phyloP scores from a whole-genome alignment of 306 rosid species.

The Betula pendula region DNA sequence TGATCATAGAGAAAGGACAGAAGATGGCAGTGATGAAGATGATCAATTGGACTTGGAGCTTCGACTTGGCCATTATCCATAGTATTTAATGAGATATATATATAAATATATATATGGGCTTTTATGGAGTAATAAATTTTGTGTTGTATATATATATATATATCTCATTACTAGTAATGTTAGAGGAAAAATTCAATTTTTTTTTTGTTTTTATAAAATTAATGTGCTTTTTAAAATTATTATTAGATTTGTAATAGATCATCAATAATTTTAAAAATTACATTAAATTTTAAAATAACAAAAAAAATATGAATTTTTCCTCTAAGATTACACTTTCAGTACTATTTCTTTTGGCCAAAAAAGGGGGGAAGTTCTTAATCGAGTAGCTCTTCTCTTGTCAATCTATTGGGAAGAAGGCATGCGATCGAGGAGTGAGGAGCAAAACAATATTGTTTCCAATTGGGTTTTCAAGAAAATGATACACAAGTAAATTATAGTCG shows the following conservation, averaged over 20 bases:
- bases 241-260: no score
- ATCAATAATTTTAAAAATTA: no score
- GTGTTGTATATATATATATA: constrained; percentile 18
- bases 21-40: constrained; percentile 38
- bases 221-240: no score
- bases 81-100: constrained; percentile 2
- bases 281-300: no score
- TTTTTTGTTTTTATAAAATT: no score
- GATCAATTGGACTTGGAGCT: constrained; percentile 84
- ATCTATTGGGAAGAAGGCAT: neutral
- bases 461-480: constrained; percentile 1
- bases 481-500: neutral
- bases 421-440: neutral
- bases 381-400: no score
- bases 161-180: no score
- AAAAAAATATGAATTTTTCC: no score
- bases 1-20: constrained; percentile 26
- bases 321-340: no score
- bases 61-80: constrained; percentile 78
- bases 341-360: no score
- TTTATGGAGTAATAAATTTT: neutral
- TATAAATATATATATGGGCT: neutral
- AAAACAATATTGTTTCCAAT: neutral
- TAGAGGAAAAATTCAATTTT: no score
- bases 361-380: no score